Percentiles rank a stretch among this genome's conserved stretches.
phyloP scores from a whole-genome alignment of 495 filamentous ascomycete species.

The Penicilliopsis zonata region DNA sequence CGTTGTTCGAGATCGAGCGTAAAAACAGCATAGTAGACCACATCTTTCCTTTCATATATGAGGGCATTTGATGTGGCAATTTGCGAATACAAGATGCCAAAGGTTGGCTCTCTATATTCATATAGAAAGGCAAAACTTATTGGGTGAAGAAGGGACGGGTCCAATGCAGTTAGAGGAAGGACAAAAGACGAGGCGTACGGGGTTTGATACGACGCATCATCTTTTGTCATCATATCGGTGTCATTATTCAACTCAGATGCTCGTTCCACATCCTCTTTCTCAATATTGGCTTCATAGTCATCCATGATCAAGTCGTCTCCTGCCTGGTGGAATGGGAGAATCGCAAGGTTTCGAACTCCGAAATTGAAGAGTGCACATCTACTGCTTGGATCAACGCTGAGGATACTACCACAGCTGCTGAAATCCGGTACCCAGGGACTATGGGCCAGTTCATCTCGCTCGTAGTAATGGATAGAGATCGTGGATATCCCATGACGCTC shows the following conservation, averaged over 20 bases:
- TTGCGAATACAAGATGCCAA: constrained; percentile 80
- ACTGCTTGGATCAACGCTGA: constrained; percentile 83
- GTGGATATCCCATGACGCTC: constrained; percentile 65
- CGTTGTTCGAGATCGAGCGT: constrained; percentile 89
- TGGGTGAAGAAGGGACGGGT: constrained; percentile 74
- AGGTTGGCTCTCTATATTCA: constrained; percentile 95
- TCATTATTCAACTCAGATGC: constrained; percentile 4
- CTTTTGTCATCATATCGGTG: constrained; percentile 33
- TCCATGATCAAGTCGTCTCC: constrained; percentile 85
- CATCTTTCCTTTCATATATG: constrained; percentile 67
- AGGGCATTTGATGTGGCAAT: constrained; percentile 58
- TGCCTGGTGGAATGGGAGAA: constrained; percentile 77
- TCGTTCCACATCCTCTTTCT: constrained; percentile 31
- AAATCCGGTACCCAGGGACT: constrained; percentile 65
- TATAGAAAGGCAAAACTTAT: constrained; percentile 88
- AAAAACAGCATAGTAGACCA: constrained; percentile 81
- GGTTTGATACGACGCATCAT: constrained; percentile 46
- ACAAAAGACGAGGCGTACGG: constrained; percentile 89
- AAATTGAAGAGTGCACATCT: constrained; percentile 92
- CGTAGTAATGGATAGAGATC: constrained; percentile 94
- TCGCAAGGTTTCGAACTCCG: constrained; percentile 74
- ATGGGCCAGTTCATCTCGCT: constrained; percentile 72
- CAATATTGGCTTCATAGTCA: constrained; percentile 73
- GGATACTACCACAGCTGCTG: constrained; percentile 56
- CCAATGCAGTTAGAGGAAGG: constrained; percentile 70